Percentiles rank a stretch among this genome's conserved stretches.
phyloP scores from a whole-genome alignment of 2,329 filamentous ascomycete genomes.

The Sarocladium kiliense region DNA sequence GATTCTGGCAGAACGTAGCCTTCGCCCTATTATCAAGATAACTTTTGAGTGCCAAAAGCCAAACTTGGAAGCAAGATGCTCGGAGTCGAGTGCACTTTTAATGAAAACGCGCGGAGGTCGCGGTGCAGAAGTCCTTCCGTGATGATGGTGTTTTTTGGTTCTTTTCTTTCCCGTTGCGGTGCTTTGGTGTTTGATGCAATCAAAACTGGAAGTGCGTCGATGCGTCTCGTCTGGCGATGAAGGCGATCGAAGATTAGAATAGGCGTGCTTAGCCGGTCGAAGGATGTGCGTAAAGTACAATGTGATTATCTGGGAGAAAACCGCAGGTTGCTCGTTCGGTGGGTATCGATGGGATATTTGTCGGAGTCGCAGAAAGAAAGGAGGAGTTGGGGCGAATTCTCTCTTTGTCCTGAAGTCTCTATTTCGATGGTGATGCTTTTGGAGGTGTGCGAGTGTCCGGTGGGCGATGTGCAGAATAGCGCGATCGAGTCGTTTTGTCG shows the following conservation, averaged over 20 bases:
- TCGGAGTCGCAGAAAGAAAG: slow-evolving; percentile 5
- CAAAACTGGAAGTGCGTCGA: slow-evolving; percentile 8
- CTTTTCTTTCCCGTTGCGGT: background rate
- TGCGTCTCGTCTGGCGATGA: slow-evolving; percentile 10
- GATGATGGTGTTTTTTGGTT: background rate
- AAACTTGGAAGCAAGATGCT: too few relatives aligned
- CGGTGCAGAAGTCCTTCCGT: background rate
- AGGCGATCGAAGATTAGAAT: slow-evolving; percentile 9
- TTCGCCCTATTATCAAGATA: background rate
- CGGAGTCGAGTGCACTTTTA: background rate
- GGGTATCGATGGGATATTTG: slow-evolving; percentile 4
- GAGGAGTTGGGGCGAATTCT: slow-evolving; percentile 5
- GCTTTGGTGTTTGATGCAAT: slow-evolving; percentile 6
- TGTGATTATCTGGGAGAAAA: slow-evolving; percentile 6
- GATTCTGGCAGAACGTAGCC: background rate
- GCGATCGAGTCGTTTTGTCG: background rate
- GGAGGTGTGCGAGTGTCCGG: background rate
- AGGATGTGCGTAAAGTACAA: slow-evolving; percentile 9
- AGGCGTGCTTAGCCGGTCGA: slow-evolving; percentile 3
- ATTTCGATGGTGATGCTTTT: slow-evolving; percentile 9
- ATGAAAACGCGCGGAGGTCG: background rate
- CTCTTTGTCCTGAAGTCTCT: slow-evolving; percentile 5
- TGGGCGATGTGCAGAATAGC: background rate
- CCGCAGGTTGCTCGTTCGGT: background rate
- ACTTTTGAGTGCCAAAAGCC: background rate